Evolutionary conservation across 1,284 basidiomycete species (phyloP).

Genomic region (Kalmanozyma brasiliensis): DNA sequence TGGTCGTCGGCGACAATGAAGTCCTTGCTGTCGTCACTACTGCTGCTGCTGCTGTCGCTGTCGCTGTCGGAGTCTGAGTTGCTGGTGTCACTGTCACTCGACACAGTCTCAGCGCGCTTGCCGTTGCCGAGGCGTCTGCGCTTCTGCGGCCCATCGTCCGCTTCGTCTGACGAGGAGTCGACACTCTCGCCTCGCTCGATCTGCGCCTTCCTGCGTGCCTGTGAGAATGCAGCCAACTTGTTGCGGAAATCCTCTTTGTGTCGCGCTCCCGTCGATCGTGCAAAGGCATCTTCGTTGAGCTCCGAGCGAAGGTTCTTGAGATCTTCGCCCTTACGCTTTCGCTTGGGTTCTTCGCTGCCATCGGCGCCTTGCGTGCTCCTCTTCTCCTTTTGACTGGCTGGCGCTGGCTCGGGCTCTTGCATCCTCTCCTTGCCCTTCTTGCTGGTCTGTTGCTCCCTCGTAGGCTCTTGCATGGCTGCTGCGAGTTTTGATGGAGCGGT

Average conservation of each 20-base stretch:
- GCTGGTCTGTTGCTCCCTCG: too few relatives aligned
- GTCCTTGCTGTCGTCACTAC: slow-evolving; percentile 15
- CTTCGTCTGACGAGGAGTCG: slow-evolving; percentile 7
- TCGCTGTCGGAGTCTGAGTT: slow-evolving; percentile 6
- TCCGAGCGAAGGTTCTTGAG: slow-evolving; percentile 38
- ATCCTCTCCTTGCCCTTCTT: neutral
- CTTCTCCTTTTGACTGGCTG: neutral
- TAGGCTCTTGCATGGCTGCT: too few relatives aligned
- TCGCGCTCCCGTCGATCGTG: slow-evolving; percentile 32
- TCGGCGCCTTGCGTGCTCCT: slow-evolving; percentile 4
- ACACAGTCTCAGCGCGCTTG: slow-evolving; percentile 1
- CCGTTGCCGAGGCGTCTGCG: slow-evolving; percentile 3
- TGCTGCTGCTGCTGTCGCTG: slow-evolving; percentile 12
- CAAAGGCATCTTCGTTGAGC: slow-evolving; percentile 52
- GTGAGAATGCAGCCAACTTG: slow-evolving; percentile 26
- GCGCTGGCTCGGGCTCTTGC: neutral
- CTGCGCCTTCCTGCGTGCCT: slow-evolving; percentile 30
- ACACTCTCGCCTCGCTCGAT: slow-evolving; percentile 20
- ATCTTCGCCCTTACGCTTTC: slow-evolving; percentile 25
- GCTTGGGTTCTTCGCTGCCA: neutral
- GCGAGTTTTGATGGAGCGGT: too few relatives aligned
- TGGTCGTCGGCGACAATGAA: slow-evolving; percentile 43
- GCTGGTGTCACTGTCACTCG: slow-evolving; percentile 6
- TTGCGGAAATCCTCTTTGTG: slow-evolving; percentile 40
- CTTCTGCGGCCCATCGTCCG: slow-evolving; percentile 3